phyloP scores from a whole-genome alignment of 2,329 filamentous ascomycete species.

The Claviceps capensis region DNA sequence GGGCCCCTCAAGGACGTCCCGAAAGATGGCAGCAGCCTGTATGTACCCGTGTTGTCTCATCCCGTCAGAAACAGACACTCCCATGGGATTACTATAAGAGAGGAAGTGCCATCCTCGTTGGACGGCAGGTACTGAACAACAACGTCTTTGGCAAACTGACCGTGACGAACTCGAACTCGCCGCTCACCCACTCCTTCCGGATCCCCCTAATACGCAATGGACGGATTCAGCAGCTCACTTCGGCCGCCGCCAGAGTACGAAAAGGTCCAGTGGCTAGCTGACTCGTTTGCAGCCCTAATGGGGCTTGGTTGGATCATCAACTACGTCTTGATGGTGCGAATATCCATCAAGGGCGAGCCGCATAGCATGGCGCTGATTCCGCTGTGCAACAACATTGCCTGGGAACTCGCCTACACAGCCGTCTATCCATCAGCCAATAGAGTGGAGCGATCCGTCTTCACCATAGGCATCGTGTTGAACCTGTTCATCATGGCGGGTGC shows the following conservation, averaged over 20 bases:
- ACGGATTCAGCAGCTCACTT: slow-evolving; percentile 5
- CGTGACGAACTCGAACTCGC: too few species aligned
- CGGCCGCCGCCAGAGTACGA: slow-evolving; percentile 5
- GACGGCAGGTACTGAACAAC: too few species aligned
- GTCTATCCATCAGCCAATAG: slow-evolving; percentile 7
- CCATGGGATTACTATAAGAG: too few species aligned
- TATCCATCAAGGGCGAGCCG: slow-evolving; percentile 5
- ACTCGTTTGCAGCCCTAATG: slow-evolving; percentile 6
- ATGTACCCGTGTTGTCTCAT: too few species aligned
- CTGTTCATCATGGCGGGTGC: slow-evolving; percentile 7
- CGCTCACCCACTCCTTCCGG: too few species aligned
- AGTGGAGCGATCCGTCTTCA: slow-evolving; percentile 7
- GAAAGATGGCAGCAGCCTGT: too few species aligned
- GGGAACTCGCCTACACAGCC: slow-evolving; percentile 7
- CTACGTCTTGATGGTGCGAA: slow-evolving; percentile 7
- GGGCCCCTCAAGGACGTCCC: too few species aligned
- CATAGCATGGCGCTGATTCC: slow-evolving; percentile 9
- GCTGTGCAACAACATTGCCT: slow-evolving; percentile 9
- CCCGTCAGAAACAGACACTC: too few species aligned
- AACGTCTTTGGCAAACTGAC: too few species aligned
- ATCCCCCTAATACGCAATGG: slow-evolving; percentile 1
- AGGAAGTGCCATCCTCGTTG: too few species aligned
- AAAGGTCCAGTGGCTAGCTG: slow-evolving; percentile 7
- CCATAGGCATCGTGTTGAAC: slow-evolving; percentile 5
- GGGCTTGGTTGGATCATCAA: slow-evolving; percentile 8